A percentile compares a stretch with the other conserved stretches of the same genome.
phyloP scores from a whole-genome alignment of 805 yeast genomes.

The Yamadazyma ubonensis region DNA sequence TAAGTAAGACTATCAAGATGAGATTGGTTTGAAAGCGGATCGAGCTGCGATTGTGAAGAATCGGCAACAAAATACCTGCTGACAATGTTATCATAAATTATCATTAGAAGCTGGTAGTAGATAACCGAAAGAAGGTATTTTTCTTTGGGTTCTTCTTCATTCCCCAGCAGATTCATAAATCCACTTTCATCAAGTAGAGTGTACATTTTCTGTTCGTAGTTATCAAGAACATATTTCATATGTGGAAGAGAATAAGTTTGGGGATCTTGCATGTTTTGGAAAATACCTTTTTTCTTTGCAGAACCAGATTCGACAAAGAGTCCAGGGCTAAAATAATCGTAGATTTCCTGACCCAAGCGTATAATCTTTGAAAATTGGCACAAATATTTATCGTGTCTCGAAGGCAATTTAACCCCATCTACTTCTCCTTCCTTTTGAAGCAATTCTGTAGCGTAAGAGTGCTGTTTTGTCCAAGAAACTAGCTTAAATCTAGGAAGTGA shows the following conservation, averaged over 20 bases:
- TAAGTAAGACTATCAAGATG: slow-evolving; percentile 28
- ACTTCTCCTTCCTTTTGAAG: slow-evolving; percentile 17
- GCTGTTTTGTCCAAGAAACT: slow-evolving; percentile 48
- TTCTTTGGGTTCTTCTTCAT: slow-evolving; percentile 29
- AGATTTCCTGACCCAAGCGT: slow-evolving; percentile 50
- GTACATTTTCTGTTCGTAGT: slow-evolving; percentile 42
- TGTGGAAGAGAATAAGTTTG: slow-evolving; percentile 16
- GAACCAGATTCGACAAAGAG: slow-evolving; percentile 14
- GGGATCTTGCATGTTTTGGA: slow-evolving; percentile 16
- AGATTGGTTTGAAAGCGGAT: too few species aligned
- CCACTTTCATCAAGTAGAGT: slow-evolving; percentile 41
- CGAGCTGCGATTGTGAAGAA: slow-evolving; percentile 5
- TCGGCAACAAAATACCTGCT: slow-evolving; percentile 30
- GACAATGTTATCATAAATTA: slow-evolving; percentile 53
- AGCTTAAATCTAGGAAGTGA: slow-evolving; percentile 51
- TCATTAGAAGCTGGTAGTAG: slow-evolving; percentile 50
- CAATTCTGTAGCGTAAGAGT: slow-evolving; percentile 31
- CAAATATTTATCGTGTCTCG: slow-evolving; percentile 39
- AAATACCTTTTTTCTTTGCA: slow-evolving; percentile 12
- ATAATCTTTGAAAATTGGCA: slow-evolving; percentile 45
- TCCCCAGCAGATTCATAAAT: slow-evolving; percentile 26
- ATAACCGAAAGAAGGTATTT: slow-evolving; percentile 42
- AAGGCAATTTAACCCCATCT: slow-evolving; percentile 22
- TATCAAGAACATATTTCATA: slow-evolving; percentile 28
- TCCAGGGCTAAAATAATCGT: slow-evolving; percentile 37